phyloP scores from a whole-genome alignment of 495 filamentous ascomycete species.

The Neurospora sublineolata region DNA sequence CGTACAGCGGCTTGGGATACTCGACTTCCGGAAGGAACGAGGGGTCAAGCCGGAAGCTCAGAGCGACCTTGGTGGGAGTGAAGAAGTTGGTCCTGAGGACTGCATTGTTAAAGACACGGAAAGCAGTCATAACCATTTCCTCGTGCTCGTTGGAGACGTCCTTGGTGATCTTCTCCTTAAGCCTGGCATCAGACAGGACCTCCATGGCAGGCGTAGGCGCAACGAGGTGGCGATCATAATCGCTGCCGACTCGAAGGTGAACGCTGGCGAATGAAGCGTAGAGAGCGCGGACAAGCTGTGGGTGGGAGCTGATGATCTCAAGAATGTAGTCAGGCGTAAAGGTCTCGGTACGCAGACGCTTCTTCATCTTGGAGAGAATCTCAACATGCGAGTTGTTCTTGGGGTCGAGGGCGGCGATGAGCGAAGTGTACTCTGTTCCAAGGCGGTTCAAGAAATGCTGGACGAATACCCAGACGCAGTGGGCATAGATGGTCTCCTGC shows the following conservation, averaged over 20 bases:
- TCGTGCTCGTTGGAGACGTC: constrained; percentile 87
- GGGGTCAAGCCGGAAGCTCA: constrained; percentile 91
- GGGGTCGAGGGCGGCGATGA: constrained; percentile 68
- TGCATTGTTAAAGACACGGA: constrained; percentile 83
- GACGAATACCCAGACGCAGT: constrained; percentile 94
- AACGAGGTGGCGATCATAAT: constrained; percentile 63
- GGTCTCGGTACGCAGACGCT: constrained; percentile 85
- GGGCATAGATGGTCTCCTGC: constrained; percentile 93
- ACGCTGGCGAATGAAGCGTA: constrained; percentile 83
- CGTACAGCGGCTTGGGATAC: constrained; percentile 87
- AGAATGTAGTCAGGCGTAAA: constrained; percentile 97
- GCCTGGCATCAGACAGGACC: constrained; percentile 64
- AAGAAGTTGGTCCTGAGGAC: constrained; percentile 98
- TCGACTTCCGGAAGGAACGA: constrained; percentile 79
- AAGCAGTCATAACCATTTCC: constrained; percentile 95
- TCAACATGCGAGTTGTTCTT: constrained; percentile 71
- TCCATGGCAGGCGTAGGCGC: constrained; percentile 55
- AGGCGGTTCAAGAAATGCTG: constrained; percentile 95
- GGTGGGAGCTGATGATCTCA: constrained; percentile 90
- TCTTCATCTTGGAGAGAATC: constrained; percentile 90
- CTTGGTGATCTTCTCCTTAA: constrained; percentile 72
- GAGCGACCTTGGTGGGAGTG: constrained; percentile 94
- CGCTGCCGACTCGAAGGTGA: constrained; percentile 73
- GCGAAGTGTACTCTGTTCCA: constrained; percentile 79
- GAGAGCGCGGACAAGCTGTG: constrained; percentile 72